Evolutionary conservation across 441 rosid species (phyloP).

Genomic region (Viola pubescens): DNA sequence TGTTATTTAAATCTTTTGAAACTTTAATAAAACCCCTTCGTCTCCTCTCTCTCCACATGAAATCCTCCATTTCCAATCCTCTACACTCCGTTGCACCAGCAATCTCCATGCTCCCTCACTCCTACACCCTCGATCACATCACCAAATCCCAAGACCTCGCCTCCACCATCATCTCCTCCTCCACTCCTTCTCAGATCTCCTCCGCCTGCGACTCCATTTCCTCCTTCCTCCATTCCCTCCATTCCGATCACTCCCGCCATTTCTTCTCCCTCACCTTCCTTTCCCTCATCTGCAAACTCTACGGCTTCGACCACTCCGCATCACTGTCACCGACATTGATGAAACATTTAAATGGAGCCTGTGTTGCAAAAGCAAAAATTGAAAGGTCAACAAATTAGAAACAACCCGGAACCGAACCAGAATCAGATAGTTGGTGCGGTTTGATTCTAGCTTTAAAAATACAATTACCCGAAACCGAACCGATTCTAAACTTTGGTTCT

Average conservation of each 20-base stretch:
- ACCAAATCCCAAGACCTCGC: slow-evolving; percentile 63
- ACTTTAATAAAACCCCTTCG: not conserved
- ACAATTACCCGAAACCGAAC: too few relatives aligned
- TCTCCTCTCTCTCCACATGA: not conserved
- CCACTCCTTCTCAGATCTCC: slow-evolving; percentile 51
- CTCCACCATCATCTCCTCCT: slow-evolving; percentile 47
- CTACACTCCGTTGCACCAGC: not conserved
- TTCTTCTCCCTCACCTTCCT: slow-evolving; percentile 76
- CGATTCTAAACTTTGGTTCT: too few relatives aligned
- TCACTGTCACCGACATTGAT: slow-evolving; percentile 12
- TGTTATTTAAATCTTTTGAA: slow-evolving; percentile 33
- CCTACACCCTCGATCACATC: slow-evolving; percentile 62
- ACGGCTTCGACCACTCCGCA: slow-evolving; percentile 59
- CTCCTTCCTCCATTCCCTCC: slow-evolving; percentile 47
- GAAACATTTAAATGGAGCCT: too few relatives aligned
- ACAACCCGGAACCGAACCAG: too few relatives aligned
- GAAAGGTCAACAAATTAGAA: too few relatives aligned
- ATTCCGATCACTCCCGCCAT: slow-evolving; percentile 75
- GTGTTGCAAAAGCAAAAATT: too few relatives aligned
- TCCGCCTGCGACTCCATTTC: slow-evolving; percentile 54
- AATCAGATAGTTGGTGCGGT: too few relatives aligned
- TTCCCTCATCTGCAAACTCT: slow-evolving; percentile 55
- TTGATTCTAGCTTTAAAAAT: too few relatives aligned
- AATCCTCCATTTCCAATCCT: too few relatives aligned
- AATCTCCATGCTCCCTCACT: slow-evolving; percentile 45